phyloP scores from a whole-genome alignment of 2,329 filamentous ascomycete species.

The Aspergillus fischeri region DNA sequence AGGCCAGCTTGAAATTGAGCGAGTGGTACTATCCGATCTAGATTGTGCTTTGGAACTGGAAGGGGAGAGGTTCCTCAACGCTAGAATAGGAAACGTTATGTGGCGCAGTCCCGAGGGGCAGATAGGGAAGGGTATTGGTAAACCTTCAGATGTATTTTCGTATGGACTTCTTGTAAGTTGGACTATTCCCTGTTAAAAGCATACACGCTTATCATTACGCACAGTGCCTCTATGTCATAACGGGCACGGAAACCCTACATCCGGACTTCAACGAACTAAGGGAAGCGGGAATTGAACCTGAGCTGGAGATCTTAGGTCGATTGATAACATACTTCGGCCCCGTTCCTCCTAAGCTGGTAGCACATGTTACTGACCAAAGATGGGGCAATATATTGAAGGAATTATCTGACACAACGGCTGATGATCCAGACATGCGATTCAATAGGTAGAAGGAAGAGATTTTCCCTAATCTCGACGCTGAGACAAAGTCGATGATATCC shows the following conservation, averaged over 20 bases:
- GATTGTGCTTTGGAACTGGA: not conserved
- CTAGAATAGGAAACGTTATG: not conserved
- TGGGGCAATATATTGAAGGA: not conserved
- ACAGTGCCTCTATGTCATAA: not conserved
- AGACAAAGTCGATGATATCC: constrained; percentile 26
- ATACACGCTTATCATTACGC: not conserved
- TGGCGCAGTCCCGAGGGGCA: not conserved
- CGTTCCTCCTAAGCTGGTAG: constrained; percentile 22
- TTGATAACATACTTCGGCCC: constrained; percentile 25
- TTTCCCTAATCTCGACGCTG: constrained; percentile 26
- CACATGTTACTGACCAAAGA: constrained; percentile 21
- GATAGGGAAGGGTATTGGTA: not conserved
- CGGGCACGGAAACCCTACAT: constrained; percentile 13
- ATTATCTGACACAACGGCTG: not conserved
- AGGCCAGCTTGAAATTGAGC: not conserved
- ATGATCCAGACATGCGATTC: constrained; percentile 15
- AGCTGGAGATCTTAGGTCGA: constrained; percentile 24
- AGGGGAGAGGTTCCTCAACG: not conserved
- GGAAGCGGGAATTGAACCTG: constrained; percentile 19
- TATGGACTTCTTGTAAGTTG: not conserved
- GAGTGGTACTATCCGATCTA: not conserved
- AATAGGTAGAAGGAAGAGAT: constrained; percentile 23
- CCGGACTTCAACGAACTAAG: constrained; percentile 21
- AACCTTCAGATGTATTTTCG: not conserved
- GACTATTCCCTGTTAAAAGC: not conserved